A percentile compares a stretch with the other conserved stretches of the same genome.
phyloP scores from a whole-genome alignment of 306 rosid species.

The Ceratonia siliqua region DNA sequence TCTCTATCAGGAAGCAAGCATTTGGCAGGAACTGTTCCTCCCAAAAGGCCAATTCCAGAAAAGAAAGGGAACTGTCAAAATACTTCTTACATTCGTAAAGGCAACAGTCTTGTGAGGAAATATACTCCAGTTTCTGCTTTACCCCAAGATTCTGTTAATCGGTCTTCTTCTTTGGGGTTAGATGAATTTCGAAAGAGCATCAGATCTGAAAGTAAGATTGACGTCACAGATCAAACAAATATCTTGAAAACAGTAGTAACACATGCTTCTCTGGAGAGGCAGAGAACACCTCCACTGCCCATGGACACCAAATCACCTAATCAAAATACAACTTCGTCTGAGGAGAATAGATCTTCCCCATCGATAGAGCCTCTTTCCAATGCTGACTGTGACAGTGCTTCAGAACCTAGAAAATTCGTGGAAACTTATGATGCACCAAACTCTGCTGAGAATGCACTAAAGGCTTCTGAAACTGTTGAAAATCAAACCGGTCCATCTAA shows the following conservation, averaged over 20 bases:
- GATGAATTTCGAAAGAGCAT: constrained; percentile 48
- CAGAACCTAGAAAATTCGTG: constrained; percentile 23
- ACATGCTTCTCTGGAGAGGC: constrained; percentile 46
- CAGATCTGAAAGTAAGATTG: constrained; percentile 50
- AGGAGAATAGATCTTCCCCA: constrained; percentile 43
- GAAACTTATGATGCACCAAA: constrained; percentile 1
- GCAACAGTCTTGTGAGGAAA: constrained; percentile 86
- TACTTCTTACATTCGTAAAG: constrained; percentile 89
- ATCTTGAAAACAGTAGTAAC: constrained; percentile 38
- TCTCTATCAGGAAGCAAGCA: constrained; percentile 36
- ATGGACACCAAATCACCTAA: constrained; percentile 33
- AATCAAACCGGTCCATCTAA: constrained; percentile 43
- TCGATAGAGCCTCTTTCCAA: constrained; percentile 44
- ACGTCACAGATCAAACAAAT: constrained; percentile 36
- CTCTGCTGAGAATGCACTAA: constrained; percentile 9
- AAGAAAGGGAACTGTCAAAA: constrained; percentile 52
- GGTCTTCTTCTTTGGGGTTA: constrained; percentile 43
- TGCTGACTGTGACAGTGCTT: constrained; percentile 46
- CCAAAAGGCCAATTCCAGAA: constrained; percentile 50
- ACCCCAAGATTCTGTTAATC: constrained; percentile 44
- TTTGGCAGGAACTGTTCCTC: constrained; percentile 44
- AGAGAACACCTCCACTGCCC: constrained; percentile 43
- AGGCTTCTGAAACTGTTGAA: constrained; percentile 37
- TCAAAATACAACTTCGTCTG: background rate
- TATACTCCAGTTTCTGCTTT: constrained; percentile 54